Conservation (phyloP, 2,329 filamentous ascomycete genomes). For the Penicillium sp. region DNA sequence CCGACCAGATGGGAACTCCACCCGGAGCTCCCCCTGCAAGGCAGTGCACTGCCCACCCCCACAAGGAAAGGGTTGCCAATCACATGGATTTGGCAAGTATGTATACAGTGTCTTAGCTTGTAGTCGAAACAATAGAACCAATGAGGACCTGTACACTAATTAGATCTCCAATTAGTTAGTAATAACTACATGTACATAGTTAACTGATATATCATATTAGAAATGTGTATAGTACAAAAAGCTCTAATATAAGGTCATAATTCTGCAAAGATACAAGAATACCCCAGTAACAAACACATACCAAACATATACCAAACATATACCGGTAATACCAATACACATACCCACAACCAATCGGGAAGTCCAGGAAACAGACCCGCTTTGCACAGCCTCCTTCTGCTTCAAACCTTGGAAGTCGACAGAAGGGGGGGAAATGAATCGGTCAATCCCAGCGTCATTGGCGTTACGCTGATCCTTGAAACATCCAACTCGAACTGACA, state of each 20-base stretch:
- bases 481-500: slow-evolving; percentile 1
- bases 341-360: slow-evolving; percentile 5
- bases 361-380: slow-evolving; percentile 10
- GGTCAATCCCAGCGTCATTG: slow-evolving; percentile 4
- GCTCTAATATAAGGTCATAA: background rate
- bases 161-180: background rate
- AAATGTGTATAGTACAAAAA: background rate
- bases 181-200: background rate
- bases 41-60: slow-evolving; percentile 29
- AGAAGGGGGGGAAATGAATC: slow-evolving; percentile 6
- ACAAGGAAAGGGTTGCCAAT: slow-evolving; percentile 16
- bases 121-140: background rate
- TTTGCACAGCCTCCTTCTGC: slow-evolving; percentile 16
- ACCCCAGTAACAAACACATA: background rate
- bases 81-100: background rate
- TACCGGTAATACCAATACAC: slow-evolving; percentile 10
- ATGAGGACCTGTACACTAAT: background rate
- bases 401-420: slow-evolving; percentile 12
- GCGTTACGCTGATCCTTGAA: slow-evolving; percentile 7
- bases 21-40: slow-evolving; percentile 24
- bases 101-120: background rate
- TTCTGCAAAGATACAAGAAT: background rate
- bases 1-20: slow-evolving; percentile 19
- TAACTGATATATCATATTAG: background rate
- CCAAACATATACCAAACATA: background rate